These are phyloP conservation scores for Erodium texanum DNA, from an alignment of 441 rosid genomes.

Conservation along the genomic window DNA sequence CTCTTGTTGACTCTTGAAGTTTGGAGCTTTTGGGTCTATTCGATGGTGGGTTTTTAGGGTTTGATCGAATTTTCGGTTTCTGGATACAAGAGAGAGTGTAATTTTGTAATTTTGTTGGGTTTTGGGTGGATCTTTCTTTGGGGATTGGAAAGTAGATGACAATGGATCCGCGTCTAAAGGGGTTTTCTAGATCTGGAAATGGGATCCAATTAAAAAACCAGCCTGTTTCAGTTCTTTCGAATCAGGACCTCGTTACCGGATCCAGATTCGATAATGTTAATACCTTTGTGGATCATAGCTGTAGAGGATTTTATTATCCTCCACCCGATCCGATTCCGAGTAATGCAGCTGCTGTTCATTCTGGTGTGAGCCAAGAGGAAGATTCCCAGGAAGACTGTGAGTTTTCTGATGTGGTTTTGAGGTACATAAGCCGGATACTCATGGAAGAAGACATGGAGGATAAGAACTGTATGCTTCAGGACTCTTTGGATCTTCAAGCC, in stretches of 20 bases:
- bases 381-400: conserved; percentile 38
- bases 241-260: conserved; percentile 29
- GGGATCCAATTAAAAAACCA: conserved; percentile 28
- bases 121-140: not conserved
- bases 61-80: not conserved
- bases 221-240: conserved; percentile 23
- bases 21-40: not conserved
- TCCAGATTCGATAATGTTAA: conserved; percentile 20
- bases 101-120: too few relatives aligned
- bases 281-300: conserved; percentile 15
- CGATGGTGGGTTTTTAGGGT: not conserved
- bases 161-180: conserved; percentile 40
- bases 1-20: not conserved
- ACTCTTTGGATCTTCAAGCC: conserved; percentile 48
- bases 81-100: conserved; percentile 1
- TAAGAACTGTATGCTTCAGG: conserved; percentile 48
- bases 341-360: conserved; percentile 9
- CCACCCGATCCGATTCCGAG: conserved; percentile 18
- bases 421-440: conserved; percentile 51
- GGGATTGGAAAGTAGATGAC: conserved; percentile 18
- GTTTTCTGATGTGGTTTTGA: conserved; percentile 49
- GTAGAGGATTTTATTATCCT: conserved; percentile 20
- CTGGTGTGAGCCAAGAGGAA: conserved; percentile 13
- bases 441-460: conserved; percentile 67
- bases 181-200: conserved; percentile 24